Evolutionary conservation across 2,329 filamentous ascomycete genomes (phyloP).

Genomic region (Thielaviopsis euricoi): DNA sequence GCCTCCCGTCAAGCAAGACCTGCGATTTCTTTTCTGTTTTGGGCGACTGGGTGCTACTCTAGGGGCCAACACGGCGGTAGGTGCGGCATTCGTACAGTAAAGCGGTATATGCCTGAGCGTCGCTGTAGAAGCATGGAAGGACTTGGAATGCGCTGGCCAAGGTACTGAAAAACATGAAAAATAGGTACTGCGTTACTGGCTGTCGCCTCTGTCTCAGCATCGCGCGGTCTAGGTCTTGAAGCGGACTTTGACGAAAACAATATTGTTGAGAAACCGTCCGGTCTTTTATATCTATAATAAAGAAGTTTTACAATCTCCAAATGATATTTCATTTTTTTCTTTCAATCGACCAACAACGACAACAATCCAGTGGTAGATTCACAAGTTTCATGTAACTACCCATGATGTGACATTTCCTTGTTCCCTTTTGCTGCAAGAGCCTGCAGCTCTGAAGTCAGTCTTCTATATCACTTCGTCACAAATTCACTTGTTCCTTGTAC

Average conservation of each 20-base stretch:
- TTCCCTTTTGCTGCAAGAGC: neutral
- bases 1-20: slow-evolving; percentile 9
- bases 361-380: neutral
- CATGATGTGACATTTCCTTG: neutral
- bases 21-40: slow-evolving; percentile 10
- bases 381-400: neutral
- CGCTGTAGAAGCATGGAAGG: neutral
- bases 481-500: neutral
- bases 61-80: neutral
- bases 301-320: neutral
- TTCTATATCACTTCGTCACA: neutral
- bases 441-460: neutral
- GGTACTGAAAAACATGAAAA: neutral
- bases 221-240: neutral
- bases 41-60: slow-evolving; percentile 1
- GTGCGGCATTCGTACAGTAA: neutral
- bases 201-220: neutral
- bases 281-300: neutral
- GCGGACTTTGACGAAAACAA: neutral
- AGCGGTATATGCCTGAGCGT: neutral
- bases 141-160: neutral
- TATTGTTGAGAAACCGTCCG: neutral
- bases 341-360: no score
- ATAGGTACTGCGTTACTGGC: neutral
- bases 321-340: neutral